A percentile compares a stretch with the other conserved stretches of the same genome.
Conservation (phyloP, 352 stramenopile genomes). For the Pythium aphanidermatum region DNA sequence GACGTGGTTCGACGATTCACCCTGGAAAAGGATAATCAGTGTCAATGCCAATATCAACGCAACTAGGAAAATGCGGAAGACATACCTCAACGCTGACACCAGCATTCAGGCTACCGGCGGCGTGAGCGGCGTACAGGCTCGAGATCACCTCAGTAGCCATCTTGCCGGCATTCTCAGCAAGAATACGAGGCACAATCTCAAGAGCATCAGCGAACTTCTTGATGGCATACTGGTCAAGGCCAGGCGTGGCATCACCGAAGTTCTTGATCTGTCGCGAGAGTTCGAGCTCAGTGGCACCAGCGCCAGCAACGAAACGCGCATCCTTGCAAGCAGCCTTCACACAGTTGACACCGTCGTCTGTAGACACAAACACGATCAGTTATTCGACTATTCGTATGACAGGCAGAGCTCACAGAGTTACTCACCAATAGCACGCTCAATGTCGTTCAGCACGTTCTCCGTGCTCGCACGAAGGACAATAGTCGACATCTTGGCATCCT, state of each 20-base stretch:
- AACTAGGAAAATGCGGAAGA: too few relatives aligned
- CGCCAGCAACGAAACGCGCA: slow-evolving; percentile 92
- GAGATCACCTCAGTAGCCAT: slow-evolving; percentile 93
- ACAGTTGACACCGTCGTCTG: slow-evolving; percentile 97
- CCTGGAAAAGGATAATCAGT: slow-evolving; percentile 24
- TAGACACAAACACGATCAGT: slow-evolving; percentile 7
- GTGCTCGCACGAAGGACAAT: slow-evolving; percentile 94
- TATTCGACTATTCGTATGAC: too few relatives aligned
- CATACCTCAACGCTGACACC: slow-evolving; percentile 94
- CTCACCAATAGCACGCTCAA: slow-evolving; percentile 93
- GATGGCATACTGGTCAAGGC: slow-evolving; percentile 99
- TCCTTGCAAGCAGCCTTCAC: slow-evolving; percentile 95
- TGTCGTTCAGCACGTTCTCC: slow-evolving; percentile 96
- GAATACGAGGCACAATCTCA: slow-evolving; percentile 95
- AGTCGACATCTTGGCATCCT: slow-evolving; percentile 94
- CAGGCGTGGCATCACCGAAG: slow-evolving; percentile 94
- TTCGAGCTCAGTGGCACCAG: slow-evolving; percentile 95
- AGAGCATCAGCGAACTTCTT: slow-evolving; percentile 98
- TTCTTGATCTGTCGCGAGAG: slow-evolving; percentile 92
- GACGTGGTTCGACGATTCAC: slow-evolving; percentile 72
- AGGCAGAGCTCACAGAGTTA: too few relatives aligned
- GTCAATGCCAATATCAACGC: too few relatives aligned
- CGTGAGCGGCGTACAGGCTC: slow-evolving; percentile 92
- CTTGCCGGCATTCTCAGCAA: slow-evolving; percentile 97
- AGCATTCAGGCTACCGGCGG: slow-evolving; percentile 84